phyloP scores from a whole-genome alignment of 306 rosid genomes.

The Canavalia gladiata region DNA sequence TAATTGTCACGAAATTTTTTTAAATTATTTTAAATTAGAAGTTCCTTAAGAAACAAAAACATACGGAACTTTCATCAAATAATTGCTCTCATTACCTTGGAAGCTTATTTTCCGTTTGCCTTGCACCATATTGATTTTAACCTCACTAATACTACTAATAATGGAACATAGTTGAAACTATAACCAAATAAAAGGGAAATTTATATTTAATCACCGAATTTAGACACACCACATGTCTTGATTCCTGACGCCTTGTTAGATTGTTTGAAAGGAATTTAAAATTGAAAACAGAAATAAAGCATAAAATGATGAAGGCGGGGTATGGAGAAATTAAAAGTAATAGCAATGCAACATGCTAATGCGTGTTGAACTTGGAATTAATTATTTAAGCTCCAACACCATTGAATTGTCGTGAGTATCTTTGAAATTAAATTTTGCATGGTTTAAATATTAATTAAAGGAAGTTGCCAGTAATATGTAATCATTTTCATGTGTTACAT shows the following conservation, averaged over 20 bases:
- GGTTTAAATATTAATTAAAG: neutral
- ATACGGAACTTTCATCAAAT: too few species aligned
- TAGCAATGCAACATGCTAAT: too few species aligned
- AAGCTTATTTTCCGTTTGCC: too few species aligned
- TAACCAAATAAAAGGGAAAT: constrained; percentile 2
- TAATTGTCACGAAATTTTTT: too few species aligned
- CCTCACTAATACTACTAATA: neutral
- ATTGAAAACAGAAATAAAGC: constrained; percentile 1
- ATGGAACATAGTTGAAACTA: constrained; percentile 20
- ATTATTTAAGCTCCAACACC: constrained; percentile 19
- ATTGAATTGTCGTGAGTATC: neutral
- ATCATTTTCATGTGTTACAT: neutral
- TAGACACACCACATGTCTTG: constrained; percentile 63
- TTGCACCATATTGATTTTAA: neutral
- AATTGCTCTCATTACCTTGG: too few species aligned
- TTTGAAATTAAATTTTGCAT: constrained; percentile 10
- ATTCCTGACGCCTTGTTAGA: constrained; percentile 68
- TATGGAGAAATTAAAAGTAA: too few species aligned
- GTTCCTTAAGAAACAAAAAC: too few species aligned
- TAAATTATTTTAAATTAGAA: too few species aligned
- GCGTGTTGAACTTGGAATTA: neutral
- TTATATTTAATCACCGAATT: neutral
- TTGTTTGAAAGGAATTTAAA: constrained; percentile 45
- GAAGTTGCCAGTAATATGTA: constrained; percentile 15
- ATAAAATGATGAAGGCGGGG: neutral